Evolutionary conservation across 139 green algal genomes (phyloP).

Genomic region (Gonium pectorale): DNA sequence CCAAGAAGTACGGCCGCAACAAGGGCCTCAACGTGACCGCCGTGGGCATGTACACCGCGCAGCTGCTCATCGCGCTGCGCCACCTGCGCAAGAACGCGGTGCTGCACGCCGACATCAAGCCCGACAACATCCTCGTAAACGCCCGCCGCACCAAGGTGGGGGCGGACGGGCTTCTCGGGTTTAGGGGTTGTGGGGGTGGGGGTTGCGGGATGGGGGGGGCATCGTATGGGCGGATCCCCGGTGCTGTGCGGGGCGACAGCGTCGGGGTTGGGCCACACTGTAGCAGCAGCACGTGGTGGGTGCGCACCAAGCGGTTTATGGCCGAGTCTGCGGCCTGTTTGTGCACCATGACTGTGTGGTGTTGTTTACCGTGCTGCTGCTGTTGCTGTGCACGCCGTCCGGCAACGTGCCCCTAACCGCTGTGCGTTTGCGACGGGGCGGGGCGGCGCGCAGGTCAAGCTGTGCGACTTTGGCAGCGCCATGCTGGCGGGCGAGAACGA

Average conservation of each 20-base stretch:
- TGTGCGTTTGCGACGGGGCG: too few relatives aligned
- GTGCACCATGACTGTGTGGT: too few relatives aligned
- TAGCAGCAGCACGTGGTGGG: too few relatives aligned
- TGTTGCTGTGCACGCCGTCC: background rate
- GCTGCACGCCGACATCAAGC: slow-evolving; percentile 99
- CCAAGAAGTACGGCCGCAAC: slow-evolving; percentile 96
- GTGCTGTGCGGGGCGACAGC: too few relatives aligned
- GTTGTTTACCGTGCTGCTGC: background rate
- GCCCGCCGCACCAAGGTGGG: slow-evolving; percentile 73
- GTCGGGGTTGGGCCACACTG: too few relatives aligned
- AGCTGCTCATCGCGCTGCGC: slow-evolving; percentile 95
- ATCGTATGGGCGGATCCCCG: too few relatives aligned
- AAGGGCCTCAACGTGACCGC: slow-evolving; percentile 94
- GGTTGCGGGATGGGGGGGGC: background rate
- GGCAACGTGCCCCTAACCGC: background rate
- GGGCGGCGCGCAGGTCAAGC: slow-evolving; percentile 61
- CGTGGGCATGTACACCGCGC: slow-evolving; percentile 90
- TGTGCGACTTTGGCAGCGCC: slow-evolving; percentile 95
- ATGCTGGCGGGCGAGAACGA: slow-evolving; percentile 95
- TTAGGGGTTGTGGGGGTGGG: background rate
- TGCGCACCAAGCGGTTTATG: too few relatives aligned
- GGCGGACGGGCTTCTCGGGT: background rate
- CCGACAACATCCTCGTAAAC: slow-evolving; percentile 99
- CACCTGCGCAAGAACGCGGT: slow-evolving; percentile 80
- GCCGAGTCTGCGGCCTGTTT: background rate